Evolutionary conservation across 352 stramenopile species (phyloP).

Genomic region (Phytophthora brassicae): DNA sequence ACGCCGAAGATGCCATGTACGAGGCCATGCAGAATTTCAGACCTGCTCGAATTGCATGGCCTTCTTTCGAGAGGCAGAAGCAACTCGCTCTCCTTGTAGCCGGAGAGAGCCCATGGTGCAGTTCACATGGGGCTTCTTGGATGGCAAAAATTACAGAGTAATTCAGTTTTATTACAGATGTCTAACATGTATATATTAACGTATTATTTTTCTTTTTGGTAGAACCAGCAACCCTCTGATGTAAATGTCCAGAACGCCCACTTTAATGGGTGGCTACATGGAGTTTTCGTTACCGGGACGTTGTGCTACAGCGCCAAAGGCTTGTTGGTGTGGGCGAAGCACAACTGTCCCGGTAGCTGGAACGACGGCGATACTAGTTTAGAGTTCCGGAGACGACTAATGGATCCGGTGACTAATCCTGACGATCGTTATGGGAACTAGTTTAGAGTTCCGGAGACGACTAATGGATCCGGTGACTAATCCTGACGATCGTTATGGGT

Average conservation of each 20-base stretch:
- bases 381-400: background rate
- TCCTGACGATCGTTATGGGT: too few relatives aligned
- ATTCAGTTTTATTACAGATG: background rate
- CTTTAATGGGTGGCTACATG: background rate
- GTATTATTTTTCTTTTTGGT: background rate
- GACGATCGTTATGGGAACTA: background rate
- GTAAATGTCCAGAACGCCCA: conserved; percentile 11
- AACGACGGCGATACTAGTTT: conserved; percentile 15
- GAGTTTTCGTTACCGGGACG: conserved; percentile 14
- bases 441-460: too few relatives aligned
- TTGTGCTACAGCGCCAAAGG: conserved; percentile 14
- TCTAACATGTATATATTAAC: background rate
- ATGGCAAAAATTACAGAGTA: background rate
- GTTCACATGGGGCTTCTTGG: background rate
- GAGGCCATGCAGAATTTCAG: background rate
- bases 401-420: background rate
- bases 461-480: too few relatives aligned
- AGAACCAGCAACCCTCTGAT: background rate
- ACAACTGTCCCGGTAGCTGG: conserved; percentile 20
- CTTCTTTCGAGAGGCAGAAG: background rate
- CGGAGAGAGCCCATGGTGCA: background rate
- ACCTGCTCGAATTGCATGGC: background rate
- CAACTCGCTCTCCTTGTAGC: background rate
- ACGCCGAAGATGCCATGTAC: background rate
- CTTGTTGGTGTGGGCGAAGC: conserved; percentile 11